Evolutionary conservation across 495 filamentous ascomycete genomes (phyloP).

Genomic region (Aspergillus egyptiacus): DNA sequence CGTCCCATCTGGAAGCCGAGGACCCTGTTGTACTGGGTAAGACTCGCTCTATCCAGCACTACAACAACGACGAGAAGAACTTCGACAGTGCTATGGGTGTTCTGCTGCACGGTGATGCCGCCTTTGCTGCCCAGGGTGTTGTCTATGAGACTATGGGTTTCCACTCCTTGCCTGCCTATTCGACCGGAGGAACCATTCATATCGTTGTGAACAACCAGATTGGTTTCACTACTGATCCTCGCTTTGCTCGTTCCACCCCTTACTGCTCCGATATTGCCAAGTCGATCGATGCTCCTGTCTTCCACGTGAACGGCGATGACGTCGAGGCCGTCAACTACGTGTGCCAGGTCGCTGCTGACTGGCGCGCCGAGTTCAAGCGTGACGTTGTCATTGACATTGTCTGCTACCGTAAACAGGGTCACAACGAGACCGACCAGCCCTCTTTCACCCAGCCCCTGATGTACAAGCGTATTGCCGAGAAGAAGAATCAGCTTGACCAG

Average conservation of each 20-base stretch:
- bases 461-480: conserved; percentile 91
- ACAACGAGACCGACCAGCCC: conserved; percentile 99
- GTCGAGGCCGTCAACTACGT: conserved; percentile 98
- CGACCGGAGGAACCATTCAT: conserved; percentile 95
- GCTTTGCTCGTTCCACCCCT: conserved; percentile 91
- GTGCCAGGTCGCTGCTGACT: conserved; percentile 92
- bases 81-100: conserved; percentile 91
- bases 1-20: conserved; percentile 96
- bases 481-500: conserved; percentile 73
- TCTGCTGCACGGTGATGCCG: conserved; percentile 92
- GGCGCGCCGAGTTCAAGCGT: conserved; percentile 94
- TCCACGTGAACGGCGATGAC: conserved; percentile 98
- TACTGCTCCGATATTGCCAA: conserved; percentile 99
- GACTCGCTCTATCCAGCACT: conserved; percentile 96
- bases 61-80: conserved; percentile 89
- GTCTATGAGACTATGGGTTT: conserved; percentile 99
- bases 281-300: conserved; percentile 94
- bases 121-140: conserved; percentile 91
- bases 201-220: conserved; percentile 99
- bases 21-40: conserved; percentile 97
- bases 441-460: conserved; percentile 99
- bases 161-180: conserved; percentile 89
- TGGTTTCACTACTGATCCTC: conserved; percentile 98
- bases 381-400: conserved; percentile 97
- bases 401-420: conserved; percentile 97